Percentiles rank a stretch among this genome's conserved stretches.
Conservation (phyloP, 352 stramenopile genomes). For the Aphanomyces cochlioides region DNA sequence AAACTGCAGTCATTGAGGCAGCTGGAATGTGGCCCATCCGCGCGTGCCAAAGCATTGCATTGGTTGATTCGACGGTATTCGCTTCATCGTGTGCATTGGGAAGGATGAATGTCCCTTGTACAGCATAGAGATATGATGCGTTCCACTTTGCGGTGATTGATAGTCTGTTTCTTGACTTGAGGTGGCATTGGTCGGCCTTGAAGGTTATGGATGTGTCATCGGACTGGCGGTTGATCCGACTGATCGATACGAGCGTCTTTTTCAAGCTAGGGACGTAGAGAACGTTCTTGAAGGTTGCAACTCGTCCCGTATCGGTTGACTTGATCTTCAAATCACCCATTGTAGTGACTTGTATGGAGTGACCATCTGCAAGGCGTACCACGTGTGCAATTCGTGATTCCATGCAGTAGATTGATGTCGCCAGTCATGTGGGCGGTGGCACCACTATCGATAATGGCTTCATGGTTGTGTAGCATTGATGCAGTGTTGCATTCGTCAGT, state of each 20-base stretch:
- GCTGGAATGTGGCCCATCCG: neutral
- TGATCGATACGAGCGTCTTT: conserved; percentile 7
- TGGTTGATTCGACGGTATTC: neutral
- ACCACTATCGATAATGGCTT: conserved; percentile 31
- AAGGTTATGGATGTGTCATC: neutral
- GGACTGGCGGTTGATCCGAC: neutral
- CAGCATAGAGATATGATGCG: neutral
- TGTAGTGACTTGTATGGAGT: conserved; percentile 29
- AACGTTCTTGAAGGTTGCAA: conserved; percentile 27
- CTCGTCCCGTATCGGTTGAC: conserved; percentile 11
- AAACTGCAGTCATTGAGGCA: neutral
- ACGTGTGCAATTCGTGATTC: neutral
- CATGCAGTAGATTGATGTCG: conserved; percentile 15
- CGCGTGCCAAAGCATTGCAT: neutral
- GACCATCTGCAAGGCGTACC: conserved; percentile 29
- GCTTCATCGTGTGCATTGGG: neutral
- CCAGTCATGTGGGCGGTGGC: conserved; percentile 34
- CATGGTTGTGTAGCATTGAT: neutral
- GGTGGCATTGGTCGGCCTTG: neutral
- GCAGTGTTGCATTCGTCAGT: neutral
- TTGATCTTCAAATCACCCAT: conserved; percentile 27
- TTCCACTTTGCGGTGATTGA: conserved; percentile 12
- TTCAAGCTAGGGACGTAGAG: conserved; percentile 31
- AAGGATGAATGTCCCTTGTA: neutral
- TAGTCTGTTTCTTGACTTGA: neutral